Evolutionary conservation across 148 eudicot genomes (phyloP), one percentile per base, ranked within the genome.

Genomic region (Diospyros kaki): DNA sequence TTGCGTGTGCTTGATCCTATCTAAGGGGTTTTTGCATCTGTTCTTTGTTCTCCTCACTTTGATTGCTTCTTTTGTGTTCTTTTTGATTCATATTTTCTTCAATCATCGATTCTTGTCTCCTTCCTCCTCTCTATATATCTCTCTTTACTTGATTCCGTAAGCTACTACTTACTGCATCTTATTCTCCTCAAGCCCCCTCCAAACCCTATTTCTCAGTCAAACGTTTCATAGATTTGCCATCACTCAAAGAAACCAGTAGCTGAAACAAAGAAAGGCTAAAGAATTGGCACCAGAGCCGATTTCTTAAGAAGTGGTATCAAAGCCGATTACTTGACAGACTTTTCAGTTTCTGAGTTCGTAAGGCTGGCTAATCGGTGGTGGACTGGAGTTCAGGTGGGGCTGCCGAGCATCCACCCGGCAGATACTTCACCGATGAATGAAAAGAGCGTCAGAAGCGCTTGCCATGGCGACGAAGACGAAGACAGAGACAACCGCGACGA

Each of bases 291-390:
- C 28, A 28, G 28, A 28, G 28, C 28, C 28, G 28, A 28, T 28
- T 28, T 28, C 28, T 28, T 28, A 28, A 28, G 28, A 28, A 28
- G 28, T 28, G 28, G 28, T 28, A 28, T 28, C 28, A 15, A 74
- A 5, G 4, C 28, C 50, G 42, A 7, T 42, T 9, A 13, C 11
- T 56, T 55, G n/a, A 38, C 50, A 28, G 17, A 40, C 48, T 50
- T 73, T 9, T 9, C 40, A 2, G 17, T 7, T 1, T 6, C 44
- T 17, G 14, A 82, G 58, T 66, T 68, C 2, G 63, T 68, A 83
- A 79, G 38, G 13, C 76, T 88, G 91, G 89, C 91, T 46, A 85
- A 78, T 72, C 81, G 74, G 72, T 88, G 91, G 91, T 88, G 91
- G 91, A 80, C 80, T 56, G 87, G 86, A 48, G 73, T 41, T 66